Percentiles rank a stretch among this genome's conserved stretches.
phyloP scores from a whole-genome alignment of 179 eudicot genomes.

The Silene coronaria region DNA sequence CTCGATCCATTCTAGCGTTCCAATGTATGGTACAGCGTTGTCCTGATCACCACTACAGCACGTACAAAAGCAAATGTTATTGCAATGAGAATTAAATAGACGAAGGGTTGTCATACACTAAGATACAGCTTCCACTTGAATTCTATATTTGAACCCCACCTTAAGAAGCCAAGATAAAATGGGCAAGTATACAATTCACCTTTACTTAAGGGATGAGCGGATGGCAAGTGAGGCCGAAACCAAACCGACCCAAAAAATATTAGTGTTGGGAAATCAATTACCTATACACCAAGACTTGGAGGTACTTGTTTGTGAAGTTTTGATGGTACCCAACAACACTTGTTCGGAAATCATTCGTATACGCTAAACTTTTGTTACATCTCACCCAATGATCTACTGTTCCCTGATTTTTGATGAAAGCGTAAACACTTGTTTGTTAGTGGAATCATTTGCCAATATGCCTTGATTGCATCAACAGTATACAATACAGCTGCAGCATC shows the following conservation, averaged over 20 bases:
- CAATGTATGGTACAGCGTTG: neutral
- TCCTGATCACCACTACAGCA: slow-evolving; percentile 21
- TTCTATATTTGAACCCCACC: no score
- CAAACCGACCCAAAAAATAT: no score
- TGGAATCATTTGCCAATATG: neutral
- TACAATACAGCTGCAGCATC: neutral
- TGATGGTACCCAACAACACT: slow-evolving; percentile 14
- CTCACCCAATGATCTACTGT: slow-evolving; percentile 16
- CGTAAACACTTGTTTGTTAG: neutral
- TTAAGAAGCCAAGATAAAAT: neutral
- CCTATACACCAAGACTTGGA: slow-evolving; percentile 23
- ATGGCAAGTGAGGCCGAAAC: no score
- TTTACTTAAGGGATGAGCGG: no score
- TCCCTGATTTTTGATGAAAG: slow-evolving; percentile 8
- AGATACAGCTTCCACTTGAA: no score
- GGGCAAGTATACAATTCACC: no score
- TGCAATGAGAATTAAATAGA: no score
- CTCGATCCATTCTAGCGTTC: slow-evolving; percentile 14
- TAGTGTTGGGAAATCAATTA: neutral
- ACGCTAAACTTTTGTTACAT: slow-evolving; percentile 12
- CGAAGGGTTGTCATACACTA: no score
- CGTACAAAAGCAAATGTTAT: neutral
- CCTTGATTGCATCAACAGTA: neutral
- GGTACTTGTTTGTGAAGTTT: slow-evolving; percentile 5
- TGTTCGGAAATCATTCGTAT: neutral